Conservation (phyloP, 2,329 filamentous ascomycete species). For the Xylaria sp. region DNA sequence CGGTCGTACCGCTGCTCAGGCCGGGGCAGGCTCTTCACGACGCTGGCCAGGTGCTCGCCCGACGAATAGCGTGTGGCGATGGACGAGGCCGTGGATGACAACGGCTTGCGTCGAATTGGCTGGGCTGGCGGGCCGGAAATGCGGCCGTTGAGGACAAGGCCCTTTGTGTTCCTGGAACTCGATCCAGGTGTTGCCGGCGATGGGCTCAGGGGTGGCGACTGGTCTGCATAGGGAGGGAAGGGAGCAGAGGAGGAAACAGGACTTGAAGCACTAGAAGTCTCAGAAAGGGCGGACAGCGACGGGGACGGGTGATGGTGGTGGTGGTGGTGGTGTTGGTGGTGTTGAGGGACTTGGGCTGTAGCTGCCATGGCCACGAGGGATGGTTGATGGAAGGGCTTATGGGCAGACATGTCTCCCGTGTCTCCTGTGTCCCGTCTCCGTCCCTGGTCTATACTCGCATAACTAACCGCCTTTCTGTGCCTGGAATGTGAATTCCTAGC, state of each 20-base stretch:
- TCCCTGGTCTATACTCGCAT: slow-evolving; percentile 24
- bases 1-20: slow-evolving; percentile 62
- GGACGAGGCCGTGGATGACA: slow-evolving; percentile 61
- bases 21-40: slow-evolving; percentile 49
- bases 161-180: slow-evolving; percentile 38
- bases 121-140: slow-evolving; percentile 32
- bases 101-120: slow-evolving; percentile 64
- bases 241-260: slow-evolving; percentile 39
- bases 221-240: slow-evolving; percentile 30
- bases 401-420: slow-evolving; percentile 17
- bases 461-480: slow-evolving; percentile 11
- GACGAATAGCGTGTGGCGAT: slow-evolving; percentile 56
- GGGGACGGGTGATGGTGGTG: slow-evolving; percentile 27
- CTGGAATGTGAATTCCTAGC: slow-evolving; percentile 8
- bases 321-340: not conserved
- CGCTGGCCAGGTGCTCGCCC: slow-evolving; percentile 44
- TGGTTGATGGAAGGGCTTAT: slow-evolving; percentile 11
- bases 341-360: not conserved
- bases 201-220: slow-evolving; percentile 36
- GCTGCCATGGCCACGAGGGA: slow-evolving; percentile 17
- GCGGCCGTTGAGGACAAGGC: slow-evolving; percentile 38
- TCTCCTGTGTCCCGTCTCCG: not conserved
- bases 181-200: slow-evolving; percentile 38
- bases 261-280: slow-evolving; percentile 48
- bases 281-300: slow-evolving; percentile 41